Base-by-base conservation (phyloP, 495 filamentous ascomycete species). In the Copromyces sp. region DNA sequence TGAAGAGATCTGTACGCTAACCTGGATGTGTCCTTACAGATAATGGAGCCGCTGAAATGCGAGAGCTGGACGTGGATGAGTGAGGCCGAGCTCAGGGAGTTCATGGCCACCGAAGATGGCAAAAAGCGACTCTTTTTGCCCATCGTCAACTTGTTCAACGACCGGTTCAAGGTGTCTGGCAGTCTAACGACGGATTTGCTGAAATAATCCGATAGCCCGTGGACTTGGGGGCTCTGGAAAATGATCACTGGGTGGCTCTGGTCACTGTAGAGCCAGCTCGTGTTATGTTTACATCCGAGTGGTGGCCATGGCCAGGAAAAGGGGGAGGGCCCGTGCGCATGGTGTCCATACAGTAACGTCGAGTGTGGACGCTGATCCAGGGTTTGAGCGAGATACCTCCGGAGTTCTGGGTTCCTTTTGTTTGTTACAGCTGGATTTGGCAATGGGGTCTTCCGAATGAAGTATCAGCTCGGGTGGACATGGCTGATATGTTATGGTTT, bases 41-140 rank as follows among this genome's bases (percentile, higher is more conserved):
- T 87, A 5, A 32, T 87, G 70, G 90, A 93, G 73, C 89, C 89
- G 0, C 80, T 91, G 3, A 92, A 92, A 76, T 92, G 90, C 74
- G 85, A 84, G 42, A 80, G 77, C 2, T 93, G 91, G 91, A 76
- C 82, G 16, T 93, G 90, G 90, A 77, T 80, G 12, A 81, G 76
- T 11, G 90, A 88, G 87, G 80, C 84, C 71, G 80, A 81, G 59
- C 77, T 83, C 71, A 83, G 73, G 70, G 75, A 45, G 39, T 76
- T 73, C 44, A 76, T 71, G 17, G 78, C 69, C 38, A 73, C 73
- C 6, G 73, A 79, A 11, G 76, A 73, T 41, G 80, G 78, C 14
- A 74, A 78, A 59, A 74, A 80, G 39, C 82, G 77, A 29, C 76
- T 90, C 44, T 91, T 91, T 76, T 73, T 86, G 74, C 89, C 89